Evolutionary conservation across 2,329 filamentous ascomycete genomes (phyloP), one percentile per base, ranked within the genome.

Genomic region (Apiospora rasikravindrae): DNA sequence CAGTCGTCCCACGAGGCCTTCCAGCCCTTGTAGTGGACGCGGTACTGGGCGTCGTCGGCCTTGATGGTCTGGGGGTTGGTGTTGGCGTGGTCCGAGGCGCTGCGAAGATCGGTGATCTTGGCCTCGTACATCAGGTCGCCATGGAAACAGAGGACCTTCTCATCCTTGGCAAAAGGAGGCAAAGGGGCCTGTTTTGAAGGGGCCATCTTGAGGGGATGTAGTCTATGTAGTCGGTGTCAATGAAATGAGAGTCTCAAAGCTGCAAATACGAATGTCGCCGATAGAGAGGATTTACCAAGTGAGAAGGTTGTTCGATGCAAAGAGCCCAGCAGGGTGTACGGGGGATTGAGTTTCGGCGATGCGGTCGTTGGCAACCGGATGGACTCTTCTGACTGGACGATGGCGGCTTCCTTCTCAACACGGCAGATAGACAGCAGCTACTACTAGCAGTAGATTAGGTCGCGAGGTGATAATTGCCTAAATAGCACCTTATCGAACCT

Each of bases 1-100:
- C 96, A 98, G 85, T 99, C 96, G 85, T 99, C 96, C 96, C 96
- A 99, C 88, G 95, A 98, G 82, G 96, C 95, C 87, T 99, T 99
- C 96, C 96, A 99, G 79, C 96, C 96, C 84, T 98, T 98, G 86
- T 99, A 99, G 84, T 99, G 96, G 71, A 99, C 93, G 80, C 94
- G 93, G 85, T 97, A 99, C 81, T 94, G 91, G 80, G 91, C 95
- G 45, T 92, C 90, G 73, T 92, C 85, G 26, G 84, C 92, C 81
- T 91, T 70, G 72, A 69, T 91, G 83, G 93, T 92, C 79, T 92
- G 92, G 64, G 78, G 88, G 86, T 82, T 86, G 84, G 77, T 88
- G 70, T 69, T 88, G 87, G 81, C 85, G 84, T 77, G 88, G 37
- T 72, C 72, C 11, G 73, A 71, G 45, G 72, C 72, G 33, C 69